Evolutionary conservation across 2,329 filamentous ascomycete species (phyloP).

Genomic region (Microdochium nivale): DNA sequence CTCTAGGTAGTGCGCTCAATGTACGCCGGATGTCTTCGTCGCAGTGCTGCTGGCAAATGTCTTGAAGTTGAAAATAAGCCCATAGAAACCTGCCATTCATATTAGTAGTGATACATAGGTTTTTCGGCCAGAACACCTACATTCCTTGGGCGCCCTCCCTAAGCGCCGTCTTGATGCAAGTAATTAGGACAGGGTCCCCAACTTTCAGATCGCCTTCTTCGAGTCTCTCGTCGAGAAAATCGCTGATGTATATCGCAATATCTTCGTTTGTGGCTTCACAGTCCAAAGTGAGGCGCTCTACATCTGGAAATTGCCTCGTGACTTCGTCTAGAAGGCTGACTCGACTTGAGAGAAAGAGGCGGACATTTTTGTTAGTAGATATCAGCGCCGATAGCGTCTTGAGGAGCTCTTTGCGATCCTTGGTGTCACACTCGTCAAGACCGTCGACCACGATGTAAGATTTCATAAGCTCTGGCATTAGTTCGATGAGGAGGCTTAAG

Average conservation of each 20-base stretch:
- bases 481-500: conserved; percentile 1
- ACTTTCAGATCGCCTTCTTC: conserved; percentile 5
- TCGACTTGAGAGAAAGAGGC: conserved; percentile 3
- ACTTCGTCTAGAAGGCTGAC: conserved; percentile 6
- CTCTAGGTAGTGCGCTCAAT: conserved; percentile 19
- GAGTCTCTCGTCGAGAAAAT: conserved; percentile 7
- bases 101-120: conserved; percentile 4
- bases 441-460: conserved; percentile 17
- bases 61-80: conserved; percentile 8
- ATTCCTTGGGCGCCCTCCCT: conserved; percentile 20
- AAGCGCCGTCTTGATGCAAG: conserved; percentile 16
- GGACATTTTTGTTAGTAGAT: conserved; percentile 4
- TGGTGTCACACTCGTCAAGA: conserved; percentile 17
- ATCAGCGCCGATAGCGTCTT: conserved; percentile 9
- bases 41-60: conserved; percentile 7
- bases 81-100: conserved; percentile 9
- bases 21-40: conserved; percentile 15
- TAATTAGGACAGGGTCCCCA: conserved; percentile 6
- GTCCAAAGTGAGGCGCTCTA: conserved; percentile 7
- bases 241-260: conserved; percentile 11
- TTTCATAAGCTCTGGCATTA: neutral
- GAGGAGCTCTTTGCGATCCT: conserved; percentile 8
- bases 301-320: conserved; percentile 1
- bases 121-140: conserved; percentile 11
- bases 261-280: conserved; percentile 5